These are phyloP conservation scores for Penicillium sp. DNA, from an alignment of 2,329 filamentous ascomycete genomes.

Conservation along the genomic window DNA sequence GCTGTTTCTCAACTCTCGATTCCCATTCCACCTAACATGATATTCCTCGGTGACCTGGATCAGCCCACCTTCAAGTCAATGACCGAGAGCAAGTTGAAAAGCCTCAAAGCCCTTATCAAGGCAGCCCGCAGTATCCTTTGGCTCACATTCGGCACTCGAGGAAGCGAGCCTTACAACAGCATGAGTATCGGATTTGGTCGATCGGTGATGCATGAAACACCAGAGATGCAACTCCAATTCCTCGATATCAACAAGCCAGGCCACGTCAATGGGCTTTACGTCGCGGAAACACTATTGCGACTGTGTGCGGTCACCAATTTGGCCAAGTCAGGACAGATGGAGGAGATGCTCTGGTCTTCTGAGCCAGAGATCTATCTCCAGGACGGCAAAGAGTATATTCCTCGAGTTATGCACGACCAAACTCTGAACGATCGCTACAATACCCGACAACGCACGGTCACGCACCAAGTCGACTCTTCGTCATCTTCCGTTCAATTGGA, in stretches of 20 bases:
- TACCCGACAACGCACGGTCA: not conserved
- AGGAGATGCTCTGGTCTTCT: slow-evolving; percentile 5
- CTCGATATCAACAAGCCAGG: not conserved
- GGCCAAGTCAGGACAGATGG: not conserved
- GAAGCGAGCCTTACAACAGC: slow-evolving; percentile 5
- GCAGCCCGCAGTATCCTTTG: slow-evolving; percentile 6
- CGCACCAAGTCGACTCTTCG: not conserved
- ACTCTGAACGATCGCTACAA: slow-evolving; percentile 3
- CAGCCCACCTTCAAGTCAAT: slow-evolving; percentile 7
- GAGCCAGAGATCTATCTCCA: slow-evolving; percentile 1
- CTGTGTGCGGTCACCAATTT: not conserved
- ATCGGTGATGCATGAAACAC: slow-evolving; percentile 2
- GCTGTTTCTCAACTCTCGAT: no score
- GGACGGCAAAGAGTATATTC: not conserved
- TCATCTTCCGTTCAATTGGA: not conserved
- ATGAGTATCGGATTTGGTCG: slow-evolving; percentile 11
- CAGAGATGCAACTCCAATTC: not conserved
- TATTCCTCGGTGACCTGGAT: slow-evolving; percentile 3
- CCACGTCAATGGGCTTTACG: not conserved
- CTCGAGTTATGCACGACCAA: not conserved
- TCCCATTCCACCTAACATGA: no score
- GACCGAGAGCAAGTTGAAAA: not conserved
- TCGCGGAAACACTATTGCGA: slow-evolving; percentile 3
- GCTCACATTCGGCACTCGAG: slow-evolving; percentile 4
- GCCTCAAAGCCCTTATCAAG: slow-evolving; percentile 7